These are phyloP conservation scores for Malassezia cuniculi DNA, from an alignment of 1,284 basidiomycete genomes.

Conservation along the genomic window DNA sequence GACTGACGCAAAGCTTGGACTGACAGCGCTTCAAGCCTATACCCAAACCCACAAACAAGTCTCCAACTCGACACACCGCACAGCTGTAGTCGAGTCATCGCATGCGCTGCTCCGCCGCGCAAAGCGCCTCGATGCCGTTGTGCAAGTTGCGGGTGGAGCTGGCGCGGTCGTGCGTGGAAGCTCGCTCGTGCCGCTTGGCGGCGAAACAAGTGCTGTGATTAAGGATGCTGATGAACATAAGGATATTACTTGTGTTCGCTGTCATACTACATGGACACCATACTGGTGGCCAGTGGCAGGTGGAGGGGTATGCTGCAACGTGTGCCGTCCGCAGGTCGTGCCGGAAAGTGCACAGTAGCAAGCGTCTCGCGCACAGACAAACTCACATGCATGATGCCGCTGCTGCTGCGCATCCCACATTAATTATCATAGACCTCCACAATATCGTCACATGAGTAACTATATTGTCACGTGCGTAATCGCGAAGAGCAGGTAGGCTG, in stretches of 20 bases:
- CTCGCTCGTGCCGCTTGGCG: neutral
- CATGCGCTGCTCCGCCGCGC: slow-evolving; percentile 32
- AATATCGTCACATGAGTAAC: slow-evolving; percentile 8
- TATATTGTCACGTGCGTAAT: slow-evolving; percentile 2
- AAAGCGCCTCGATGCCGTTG: slow-evolving; percentile 20
- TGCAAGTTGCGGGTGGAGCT: slow-evolving; percentile 3
- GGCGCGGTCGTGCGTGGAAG: slow-evolving; percentile 1
- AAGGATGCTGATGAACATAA: neutral
- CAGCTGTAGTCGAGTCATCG: slow-evolving; percentile 16
- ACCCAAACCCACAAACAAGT: slow-evolving; percentile 70
- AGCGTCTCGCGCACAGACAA: too few species aligned
- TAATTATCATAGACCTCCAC: too few species aligned
- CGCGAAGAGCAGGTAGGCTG: neutral
- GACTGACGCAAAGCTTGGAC: slow-evolving; percentile 60
- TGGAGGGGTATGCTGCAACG: slow-evolving; percentile 1
- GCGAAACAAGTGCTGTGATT: neutral
- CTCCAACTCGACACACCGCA: slow-evolving; percentile 1
- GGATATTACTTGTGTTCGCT: neutral
- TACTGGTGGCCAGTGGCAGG: slow-evolving; percentile 8
- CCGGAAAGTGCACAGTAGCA: neutral
- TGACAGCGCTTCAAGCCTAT: slow-evolving; percentile 77
- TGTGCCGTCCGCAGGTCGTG: slow-evolving; percentile 1
- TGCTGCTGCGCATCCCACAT: too few species aligned
- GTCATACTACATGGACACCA: slow-evolving; percentile 9
- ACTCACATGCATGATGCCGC: too few species aligned